phyloP scores from a whole-genome alignment of 257 asterid genomes.

The Marsdenia floribunda region DNA sequence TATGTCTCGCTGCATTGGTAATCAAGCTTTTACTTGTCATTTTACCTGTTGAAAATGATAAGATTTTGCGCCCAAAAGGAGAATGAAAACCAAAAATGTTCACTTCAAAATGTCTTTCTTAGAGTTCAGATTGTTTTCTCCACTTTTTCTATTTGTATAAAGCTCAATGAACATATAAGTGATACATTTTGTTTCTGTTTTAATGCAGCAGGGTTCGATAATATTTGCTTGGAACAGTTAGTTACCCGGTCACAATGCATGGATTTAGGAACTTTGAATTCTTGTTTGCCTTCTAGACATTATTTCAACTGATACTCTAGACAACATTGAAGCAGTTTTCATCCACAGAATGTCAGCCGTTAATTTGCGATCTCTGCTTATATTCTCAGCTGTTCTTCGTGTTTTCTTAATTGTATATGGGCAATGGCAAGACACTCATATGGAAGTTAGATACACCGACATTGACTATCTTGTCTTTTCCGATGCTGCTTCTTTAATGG shows the following conservation, averaged over 20 bases:
- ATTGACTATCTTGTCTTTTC: slow-evolving; percentile 87
- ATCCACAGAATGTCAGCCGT: slow-evolving; percentile 36
- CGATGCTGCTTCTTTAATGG: slow-evolving; percentile 80
- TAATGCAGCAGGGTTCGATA: background rate
- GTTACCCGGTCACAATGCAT: background rate
- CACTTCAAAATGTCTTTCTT: background rate
- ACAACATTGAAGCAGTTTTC: slow-evolving; percentile 13
- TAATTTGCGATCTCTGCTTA: slow-evolving; percentile 42
- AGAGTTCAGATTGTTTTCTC: background rate
- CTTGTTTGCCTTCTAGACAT: background rate
- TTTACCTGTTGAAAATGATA: background rate
- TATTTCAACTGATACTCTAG: slow-evolving; percentile 9
- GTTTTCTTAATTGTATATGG: slow-evolving; percentile 61
- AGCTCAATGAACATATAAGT: background rate
- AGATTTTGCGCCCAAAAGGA: background rate
- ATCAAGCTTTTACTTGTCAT: background rate
- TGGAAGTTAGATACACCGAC: slow-evolving; percentile 95
- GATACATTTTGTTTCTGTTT: background rate
- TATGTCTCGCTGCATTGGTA: background rate
- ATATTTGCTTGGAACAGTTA: background rate
- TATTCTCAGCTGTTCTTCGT: slow-evolving; percentile 68
- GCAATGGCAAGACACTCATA: slow-evolving; percentile 88
- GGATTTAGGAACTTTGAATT: background rate
- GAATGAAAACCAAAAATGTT: background rate
- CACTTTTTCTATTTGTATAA: background rate